Base-by-base conservation (phyloP, 306 rosid genomes). In the Hylodesmum podocarpum region DNA sequence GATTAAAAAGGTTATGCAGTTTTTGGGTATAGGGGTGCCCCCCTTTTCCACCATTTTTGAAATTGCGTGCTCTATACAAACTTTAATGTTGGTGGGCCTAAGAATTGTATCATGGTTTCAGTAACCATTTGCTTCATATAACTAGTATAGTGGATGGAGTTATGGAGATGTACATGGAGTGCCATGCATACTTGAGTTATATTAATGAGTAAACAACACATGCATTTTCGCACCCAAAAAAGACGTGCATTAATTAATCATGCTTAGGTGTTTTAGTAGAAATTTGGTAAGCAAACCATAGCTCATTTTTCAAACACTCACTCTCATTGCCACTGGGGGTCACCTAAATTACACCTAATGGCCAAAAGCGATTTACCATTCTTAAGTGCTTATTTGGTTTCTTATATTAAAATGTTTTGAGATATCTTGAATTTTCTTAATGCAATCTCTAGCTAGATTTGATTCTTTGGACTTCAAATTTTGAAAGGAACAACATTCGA, bases 311-410 rank as follows among this genome's bases (percentile, higher is more conserved):
- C 70, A 68, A 57, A 78, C 70, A 7, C 61, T 10, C 4, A 31
- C 16, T 29, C 36, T 57, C 65, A 58, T 12, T 28, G 27, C n/a
- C 62, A 3, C 50, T 5, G 15, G 34, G 21, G 50, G n/a, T 78
- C 74, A 68, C 81, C 78, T 73, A 72, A 46, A 16, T 73, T 57
- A 33, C 67, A 73, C 70, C 82, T 41, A 78, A 68, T 55, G 46
- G 16, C 37, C 0, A 22, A 75, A 74, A 75, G 11, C 6, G 58
- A 21, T 40, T 63, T 27, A 13, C 36, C 37, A 5, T 4, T 57
- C 64, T 25, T n/a, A 24, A 24, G 4, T 27, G 8, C 21, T 58
- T 28, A 15, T 27, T 57, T 57, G 0, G 5, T 13, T 27, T 57
- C 1, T 57, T 27, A 15, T 51, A 9, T 39, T 4, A 4, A 33